These are phyloP conservation scores for Aspergillus transmontanensis DNA, from an alignment of 2,329 filamentous ascomycete species.

Conservation along the genomic window DNA sequence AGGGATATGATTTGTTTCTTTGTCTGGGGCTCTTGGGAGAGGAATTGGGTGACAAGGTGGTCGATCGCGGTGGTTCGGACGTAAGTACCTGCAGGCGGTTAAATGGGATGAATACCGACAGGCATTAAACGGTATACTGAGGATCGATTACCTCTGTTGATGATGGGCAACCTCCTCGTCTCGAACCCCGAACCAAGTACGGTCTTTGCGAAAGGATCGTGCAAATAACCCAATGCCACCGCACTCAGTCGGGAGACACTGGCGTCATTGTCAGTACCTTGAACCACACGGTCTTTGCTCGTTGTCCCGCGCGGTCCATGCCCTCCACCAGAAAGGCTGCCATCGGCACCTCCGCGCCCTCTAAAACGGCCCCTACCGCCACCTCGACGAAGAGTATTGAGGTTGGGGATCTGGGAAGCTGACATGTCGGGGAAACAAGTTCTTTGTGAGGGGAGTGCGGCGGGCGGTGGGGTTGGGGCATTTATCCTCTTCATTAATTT, in stretches of 20 bases:
- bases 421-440: slow-evolving; percentile 57
- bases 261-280: slow-evolving; percentile 89
- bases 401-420: slow-evolving; percentile 75
- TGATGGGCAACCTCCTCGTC: slow-evolving; percentile 78
- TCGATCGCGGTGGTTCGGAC: slow-evolving; percentile 85
- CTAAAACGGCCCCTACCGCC: slow-evolving; percentile 53
- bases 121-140: background rate
- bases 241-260: slow-evolving; percentile 87
- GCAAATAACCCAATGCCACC: slow-evolving; percentile 79
- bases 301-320: slow-evolving; percentile 27
- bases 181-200: slow-evolving; percentile 60
- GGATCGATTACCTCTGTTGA: slow-evolving; percentile 75
- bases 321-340: slow-evolving; percentile 20
- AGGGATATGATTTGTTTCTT: slow-evolving; percentile 80
- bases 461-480: slow-evolving; percentile 7
- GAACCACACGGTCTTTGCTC: slow-evolving; percentile 72
- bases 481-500: background rate
- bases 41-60: slow-evolving; percentile 71
- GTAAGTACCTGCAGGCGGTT: slow-evolving; percentile 71
- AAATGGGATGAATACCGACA: background rate
- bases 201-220: slow-evolving; percentile 74
- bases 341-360: slow-evolving; percentile 40
- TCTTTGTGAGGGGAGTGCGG: slow-evolving; percentile 13
- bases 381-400: slow-evolving; percentile 61
- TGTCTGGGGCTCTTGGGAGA: slow-evolving; percentile 46